phyloP scores from a whole-genome alignment of 2,329 filamentous ascomycete species.

The Phialocephala subalpina region DNA sequence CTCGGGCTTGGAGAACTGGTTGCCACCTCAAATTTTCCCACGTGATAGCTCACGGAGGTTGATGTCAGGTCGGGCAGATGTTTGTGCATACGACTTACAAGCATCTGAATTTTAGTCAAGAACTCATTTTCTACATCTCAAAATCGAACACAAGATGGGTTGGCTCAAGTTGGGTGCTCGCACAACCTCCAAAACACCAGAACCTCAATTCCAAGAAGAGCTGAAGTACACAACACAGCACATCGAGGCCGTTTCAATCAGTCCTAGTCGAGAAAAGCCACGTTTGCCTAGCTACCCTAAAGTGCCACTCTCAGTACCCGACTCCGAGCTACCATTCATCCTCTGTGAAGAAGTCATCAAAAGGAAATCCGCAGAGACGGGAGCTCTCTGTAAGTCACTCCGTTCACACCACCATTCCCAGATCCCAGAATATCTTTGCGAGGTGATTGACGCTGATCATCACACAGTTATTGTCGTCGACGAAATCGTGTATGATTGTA shows the following conservation, averaged over 20 bases:
- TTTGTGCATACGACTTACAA: too few relatives aligned
- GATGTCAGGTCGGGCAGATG: too few relatives aligned
- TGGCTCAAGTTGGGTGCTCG: conserved; percentile 17
- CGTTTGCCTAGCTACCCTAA: neutral
- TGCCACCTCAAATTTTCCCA: neutral
- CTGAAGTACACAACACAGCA: conserved; percentile 8
- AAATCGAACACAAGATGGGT: conserved; percentile 5
- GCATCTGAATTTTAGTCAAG: too few relatives aligned
- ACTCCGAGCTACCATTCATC: conserved; percentile 17
- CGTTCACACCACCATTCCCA: neutral
- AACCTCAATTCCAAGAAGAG: neutral
- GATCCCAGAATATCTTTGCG: neutral
- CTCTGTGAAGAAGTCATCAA: neutral
- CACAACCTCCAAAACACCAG: neutral
- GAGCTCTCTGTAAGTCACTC: conserved; percentile 13
- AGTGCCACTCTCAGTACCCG: conserved; percentile 4
- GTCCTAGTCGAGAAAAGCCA: neutral
- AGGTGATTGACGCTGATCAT: neutral
- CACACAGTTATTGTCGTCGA: conserved; percentile 18
- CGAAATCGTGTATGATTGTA: conserved; percentile 20
- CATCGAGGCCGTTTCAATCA: conserved; percentile 9
- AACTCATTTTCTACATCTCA: too few relatives aligned
- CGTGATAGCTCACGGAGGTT: neutral
- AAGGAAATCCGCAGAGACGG: conserved; percentile 1
- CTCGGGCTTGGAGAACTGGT: neutral